Evolutionary conservation across 805 yeast genomes (phyloP).

Genomic region (Sugiyamaella valdiviana): DNA sequence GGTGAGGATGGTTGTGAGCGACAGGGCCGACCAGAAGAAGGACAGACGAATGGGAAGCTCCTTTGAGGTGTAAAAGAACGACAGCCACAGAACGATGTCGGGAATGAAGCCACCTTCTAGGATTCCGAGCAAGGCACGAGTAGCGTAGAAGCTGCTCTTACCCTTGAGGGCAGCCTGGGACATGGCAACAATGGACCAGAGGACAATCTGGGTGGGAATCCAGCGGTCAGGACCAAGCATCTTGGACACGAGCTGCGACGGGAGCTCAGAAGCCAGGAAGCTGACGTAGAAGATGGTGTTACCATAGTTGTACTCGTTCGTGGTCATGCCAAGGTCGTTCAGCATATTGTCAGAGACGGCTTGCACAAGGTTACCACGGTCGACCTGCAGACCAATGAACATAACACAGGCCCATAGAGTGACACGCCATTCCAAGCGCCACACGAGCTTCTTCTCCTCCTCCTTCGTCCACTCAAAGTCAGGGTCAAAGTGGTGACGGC

Average conservation of each 20-base stretch:
- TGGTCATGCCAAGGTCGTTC: constrained; percentile 45
- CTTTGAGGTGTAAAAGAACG: constrained; percentile 55
- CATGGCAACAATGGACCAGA: constrained; percentile 57
- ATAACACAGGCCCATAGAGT: constrained; percentile 52
- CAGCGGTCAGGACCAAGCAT: constrained; percentile 58
- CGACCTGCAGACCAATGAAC: constrained; percentile 55
- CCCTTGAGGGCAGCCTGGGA: constrained; percentile 44
- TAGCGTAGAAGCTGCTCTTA: constrained; percentile 39
- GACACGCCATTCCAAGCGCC: constrained; percentile 52
- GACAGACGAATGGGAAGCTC: constrained; percentile 57
- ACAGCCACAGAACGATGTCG: constrained; percentile 55
- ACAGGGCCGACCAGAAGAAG: constrained; percentile 52
- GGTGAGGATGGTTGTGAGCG: constrained; percentile 41
- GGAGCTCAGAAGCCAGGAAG: constrained; percentile 56
- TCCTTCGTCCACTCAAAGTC: constrained; percentile 46
- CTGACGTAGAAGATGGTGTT: constrained; percentile 49
- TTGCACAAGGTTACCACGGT: constrained; percentile 51
- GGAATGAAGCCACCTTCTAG: constrained; percentile 70
- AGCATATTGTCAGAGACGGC: constrained; percentile 54
- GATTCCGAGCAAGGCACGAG: constrained; percentile 49
- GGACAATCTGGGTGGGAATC: constrained; percentile 52
- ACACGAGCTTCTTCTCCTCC: constrained; percentile 44
- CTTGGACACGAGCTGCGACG: constrained; percentile 61
- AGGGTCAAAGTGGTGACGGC: constrained; percentile 52
- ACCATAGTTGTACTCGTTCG: constrained; percentile 55